Base-by-base conservation (phyloP, 2,329 filamentous ascomycete species). In the Penicillium sp. region DNA sequence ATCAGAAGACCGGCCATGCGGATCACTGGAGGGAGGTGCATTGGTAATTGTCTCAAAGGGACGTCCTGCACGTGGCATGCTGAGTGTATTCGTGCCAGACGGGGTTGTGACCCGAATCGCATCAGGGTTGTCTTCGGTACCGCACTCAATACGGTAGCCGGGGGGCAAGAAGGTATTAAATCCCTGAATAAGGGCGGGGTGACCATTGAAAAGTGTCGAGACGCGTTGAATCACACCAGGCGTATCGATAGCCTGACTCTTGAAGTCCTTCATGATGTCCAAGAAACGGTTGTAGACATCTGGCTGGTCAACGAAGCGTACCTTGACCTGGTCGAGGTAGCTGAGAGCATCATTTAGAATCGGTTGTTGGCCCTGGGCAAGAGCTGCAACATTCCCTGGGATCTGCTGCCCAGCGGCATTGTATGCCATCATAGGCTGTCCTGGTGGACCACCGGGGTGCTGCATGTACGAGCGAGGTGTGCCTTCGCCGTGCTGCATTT, bases 221-320 rank as follows among this genome's bases (percentile, higher is more conserved):
- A 98, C 93, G 43, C 93, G 84, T 62, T 95, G 94, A 59, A 98
- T 98, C 3, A 98, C 93, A 1, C 93, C 93, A 0, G 93, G 93
- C 0, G 93, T 98, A 66, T 98, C 93, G 61, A 98, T 98, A 81
- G 90, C 89, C 72, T 95, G 91, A 62, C 89, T 95, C 72, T 98
- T 98, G 69, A 98, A 98, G 61, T 98, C 93, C 65, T 98, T 98
- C 93, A 98, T 98, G 43, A 98, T 98, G 61, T 98, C 93, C 40
- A 98, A 74, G 61, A 98, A 97, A 33, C 87, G 79, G 64, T 97
- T 97, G 64, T 98, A 98, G 0, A 98, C 93, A 68, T 97, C 91
- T 4, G 93, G 90, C 59, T 96, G 89, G 56, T 97, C 91, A 53
- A 89, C 87, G 61, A 98, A 98, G 64, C 95, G 90, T 26, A 97